A percentile compares a stretch with the other conserved stretches of the same genome.
These are phyloP conservation scores for Pythium periplocum DNA, from an alignment of 352 stramenopile species.

Conservation along the genomic window DNA sequence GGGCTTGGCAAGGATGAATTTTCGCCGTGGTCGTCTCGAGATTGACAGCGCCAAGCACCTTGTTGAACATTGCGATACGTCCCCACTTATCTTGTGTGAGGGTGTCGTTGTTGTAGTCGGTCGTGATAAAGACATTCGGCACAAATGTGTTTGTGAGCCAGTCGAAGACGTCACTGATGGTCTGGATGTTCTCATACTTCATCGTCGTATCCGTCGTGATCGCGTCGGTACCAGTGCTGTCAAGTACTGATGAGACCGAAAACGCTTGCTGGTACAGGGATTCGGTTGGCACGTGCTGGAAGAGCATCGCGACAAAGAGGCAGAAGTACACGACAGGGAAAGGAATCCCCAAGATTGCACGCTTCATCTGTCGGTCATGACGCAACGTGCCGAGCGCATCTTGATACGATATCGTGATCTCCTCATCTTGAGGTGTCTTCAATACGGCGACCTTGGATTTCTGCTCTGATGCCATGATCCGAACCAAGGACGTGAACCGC, in stretches of 20 bases:
- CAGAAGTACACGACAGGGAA: conserved; percentile 33
- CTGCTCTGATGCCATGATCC: too few species aligned
- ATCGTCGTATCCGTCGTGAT: conserved; percentile 25
- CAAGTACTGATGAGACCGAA: conserved; percentile 27
- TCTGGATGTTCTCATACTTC: conserved; percentile 29
- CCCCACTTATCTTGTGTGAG: conserved; percentile 22
- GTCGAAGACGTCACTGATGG: conserved; percentile 25
- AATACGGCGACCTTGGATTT: too few species aligned
- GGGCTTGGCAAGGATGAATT: conserved; percentile 10
- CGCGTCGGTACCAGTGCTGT: conserved; percentile 35
- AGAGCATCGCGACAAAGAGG: conserved; percentile 42
- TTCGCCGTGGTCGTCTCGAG: conserved; percentile 13
- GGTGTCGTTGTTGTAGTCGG: conserved; percentile 28
- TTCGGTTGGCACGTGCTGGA: conserved; percentile 30
- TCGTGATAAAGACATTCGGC: conserved; percentile 25
- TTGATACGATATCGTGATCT: background rate
- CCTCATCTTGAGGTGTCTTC: too few species aligned
- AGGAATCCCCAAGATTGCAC: conserved; percentile 26
- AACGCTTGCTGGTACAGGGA: conserved; percentile 29
- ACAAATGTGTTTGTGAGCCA: conserved; percentile 33
- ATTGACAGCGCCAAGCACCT: conserved; percentile 25
- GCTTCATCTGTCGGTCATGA: conserved; percentile 33
- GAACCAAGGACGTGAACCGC: too few species aligned
- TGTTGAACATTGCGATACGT: conserved; percentile 27
- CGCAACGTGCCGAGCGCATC: conserved; percentile 26